Conservation (phyloP, 257 asterid species). For the Salvia splendens region DNA sequence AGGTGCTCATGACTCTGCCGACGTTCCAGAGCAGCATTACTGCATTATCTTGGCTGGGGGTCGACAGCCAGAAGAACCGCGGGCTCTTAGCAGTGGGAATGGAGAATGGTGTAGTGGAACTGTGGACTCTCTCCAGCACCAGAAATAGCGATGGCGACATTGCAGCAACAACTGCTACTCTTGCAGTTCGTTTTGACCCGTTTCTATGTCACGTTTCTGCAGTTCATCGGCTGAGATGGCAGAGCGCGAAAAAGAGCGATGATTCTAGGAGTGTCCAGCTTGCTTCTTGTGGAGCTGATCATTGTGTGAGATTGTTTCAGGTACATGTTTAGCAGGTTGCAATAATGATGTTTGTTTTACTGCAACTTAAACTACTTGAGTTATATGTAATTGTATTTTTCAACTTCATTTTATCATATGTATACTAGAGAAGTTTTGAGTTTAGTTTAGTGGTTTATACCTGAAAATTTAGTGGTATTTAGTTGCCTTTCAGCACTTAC, state of each 20-base stretch:
- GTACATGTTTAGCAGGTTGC: slow-evolving; percentile 29
- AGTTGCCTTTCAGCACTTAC: background rate
- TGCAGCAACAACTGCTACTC: slow-evolving; percentile 43
- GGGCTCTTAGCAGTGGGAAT: slow-evolving; percentile 87
- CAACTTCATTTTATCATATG: background rate
- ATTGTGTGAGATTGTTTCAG: slow-evolving; percentile 75
- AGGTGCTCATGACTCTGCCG: slow-evolving; percentile 64
- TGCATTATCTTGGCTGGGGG: slow-evolving; percentile 77
- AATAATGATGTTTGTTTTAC: slow-evolving; percentile 4
- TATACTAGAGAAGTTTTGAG: background rate
- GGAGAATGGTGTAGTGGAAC: slow-evolving; percentile 82
- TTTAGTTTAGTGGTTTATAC: background rate
- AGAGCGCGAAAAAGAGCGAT: slow-evolving; percentile 38
- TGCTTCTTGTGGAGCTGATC: slow-evolving; percentile 94
- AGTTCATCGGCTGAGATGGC: slow-evolving; percentile 76
- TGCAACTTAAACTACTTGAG: slow-evolving; percentile 1
- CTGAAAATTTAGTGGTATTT: background rate
- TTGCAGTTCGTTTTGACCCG: slow-evolving; percentile 58
- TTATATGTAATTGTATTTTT: slow-evolving; percentile 17
- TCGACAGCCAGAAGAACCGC: slow-evolving; percentile 45
- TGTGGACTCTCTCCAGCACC: slow-evolving; percentile 59
- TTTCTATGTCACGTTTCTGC: slow-evolving; percentile 77
- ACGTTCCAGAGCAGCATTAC: slow-evolving; percentile 75
- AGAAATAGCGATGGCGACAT: slow-evolving; percentile 27
- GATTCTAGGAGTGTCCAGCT: slow-evolving; percentile 54